A percentile compares a stretch with the other conserved stretches of the same genome.
Conservation (phyloP, 306 rosid species). For the Rosa persica region DNA sequence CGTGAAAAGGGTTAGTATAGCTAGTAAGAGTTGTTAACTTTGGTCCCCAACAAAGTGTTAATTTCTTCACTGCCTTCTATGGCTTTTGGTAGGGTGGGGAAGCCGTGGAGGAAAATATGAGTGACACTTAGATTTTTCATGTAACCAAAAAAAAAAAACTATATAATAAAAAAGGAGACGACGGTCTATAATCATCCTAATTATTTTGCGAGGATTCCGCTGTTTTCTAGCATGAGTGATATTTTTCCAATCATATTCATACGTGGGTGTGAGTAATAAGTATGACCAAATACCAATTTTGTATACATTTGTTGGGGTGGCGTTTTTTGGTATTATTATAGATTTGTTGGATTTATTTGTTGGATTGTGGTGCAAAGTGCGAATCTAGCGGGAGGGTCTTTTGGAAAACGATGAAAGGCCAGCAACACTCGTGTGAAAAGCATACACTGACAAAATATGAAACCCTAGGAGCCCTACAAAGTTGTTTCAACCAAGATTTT, state of each 20-base stretch:
- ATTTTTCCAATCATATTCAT: not conserved
- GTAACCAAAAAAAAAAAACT: not conserved
- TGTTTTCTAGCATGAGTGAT: conserved; percentile 12
- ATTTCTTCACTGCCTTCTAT: conserved; percentile 5
- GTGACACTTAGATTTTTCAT: not conserved
- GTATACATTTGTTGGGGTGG: not conserved
- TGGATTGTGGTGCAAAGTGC: conserved; percentile 4
- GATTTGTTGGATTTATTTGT: not conserved
- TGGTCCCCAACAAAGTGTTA: not conserved
- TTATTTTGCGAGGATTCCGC: conserved; percentile 35
- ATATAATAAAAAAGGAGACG: not conserved
- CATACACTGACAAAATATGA: conserved; percentile 10
- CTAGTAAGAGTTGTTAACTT: conserved; percentile 4
- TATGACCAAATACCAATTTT: not conserved
- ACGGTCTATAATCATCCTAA: conserved; percentile 15
- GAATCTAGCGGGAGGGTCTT: not conserved
- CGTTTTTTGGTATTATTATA: not conserved
- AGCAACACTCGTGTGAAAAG: conserved; percentile 15
- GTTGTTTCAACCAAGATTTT: no score
- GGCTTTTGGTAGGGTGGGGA: not conserved
- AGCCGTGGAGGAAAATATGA: not conserved
- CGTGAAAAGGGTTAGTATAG: conserved; percentile 2
- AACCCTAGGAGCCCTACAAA: conserved; percentile 9
- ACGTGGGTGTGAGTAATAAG: not conserved
- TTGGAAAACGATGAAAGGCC: not conserved